Base-by-base conservation (phyloP, 306 rosid genomes). In the Prunus campanulata region DNA sequence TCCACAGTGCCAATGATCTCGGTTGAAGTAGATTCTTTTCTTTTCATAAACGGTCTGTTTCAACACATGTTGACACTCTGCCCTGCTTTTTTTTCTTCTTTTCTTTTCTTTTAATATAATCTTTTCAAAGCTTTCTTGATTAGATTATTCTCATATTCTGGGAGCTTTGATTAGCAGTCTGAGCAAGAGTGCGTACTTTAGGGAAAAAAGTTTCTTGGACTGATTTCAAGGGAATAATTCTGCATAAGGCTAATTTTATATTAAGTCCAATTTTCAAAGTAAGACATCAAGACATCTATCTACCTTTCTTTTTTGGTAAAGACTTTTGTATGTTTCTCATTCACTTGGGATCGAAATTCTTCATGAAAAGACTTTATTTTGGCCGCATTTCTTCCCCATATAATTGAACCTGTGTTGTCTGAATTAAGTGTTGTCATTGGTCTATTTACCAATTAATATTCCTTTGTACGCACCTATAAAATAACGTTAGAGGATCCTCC, bases 171-270 rank as follows among this genome's bases (percentile, higher is more conserved):
- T 52, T 54, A 32, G 30, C 49, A 35, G 20, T 19, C 64, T 12
- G 32, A 5, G 14, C 29, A 32, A 71, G 64, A 11, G 64, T 19
- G 66, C 55, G 4, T 7, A 39, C 52, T 72, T 39, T 3, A 57
- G 24, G 66, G 52, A 2, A 66, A 39, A 57, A 72, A 42, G 67
- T 72, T 70, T 6, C 18, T 20, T 29, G 25, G 52, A 39, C 66
- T 13, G 39, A 35, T 71, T 55, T 55, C 66, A 55, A 55, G 52
- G 66, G 35, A 71, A 71, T 71, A 32, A 35, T 55, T 72, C 52
- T 8, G 13, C 24, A 22, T 12, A 72, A 56, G 55, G 12, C 49
- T 19, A 39, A 8, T n/a, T 65, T 63, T 62, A 13, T 18, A 16
- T 52, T 52, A 25, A 24, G 9, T 5, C 16, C 30, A 24, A 12